Evolutionary conservation across 202 grass and related monocot species (phyloP).

Genomic region (Digitaria exilis): DNA sequence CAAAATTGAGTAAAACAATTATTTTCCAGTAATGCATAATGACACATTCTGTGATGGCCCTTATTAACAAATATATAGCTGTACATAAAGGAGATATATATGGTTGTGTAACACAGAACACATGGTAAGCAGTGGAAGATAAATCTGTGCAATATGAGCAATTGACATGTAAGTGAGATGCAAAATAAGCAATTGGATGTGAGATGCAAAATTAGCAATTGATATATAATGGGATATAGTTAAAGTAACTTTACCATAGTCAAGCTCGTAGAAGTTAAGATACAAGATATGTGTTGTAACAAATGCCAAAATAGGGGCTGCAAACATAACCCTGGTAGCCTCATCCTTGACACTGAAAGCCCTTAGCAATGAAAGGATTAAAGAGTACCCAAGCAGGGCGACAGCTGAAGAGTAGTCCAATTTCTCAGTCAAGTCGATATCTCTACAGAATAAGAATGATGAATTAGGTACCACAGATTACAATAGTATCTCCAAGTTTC

Average conservation of each 20-base stretch:
- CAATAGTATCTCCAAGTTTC: background rate
- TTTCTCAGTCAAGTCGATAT: conserved; percentile 89
- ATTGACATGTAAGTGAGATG: too few species aligned
- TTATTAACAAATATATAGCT: background rate
- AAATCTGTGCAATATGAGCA: too few species aligned
- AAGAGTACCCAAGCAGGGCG: conserved; percentile 76
- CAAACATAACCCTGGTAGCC: conserved; percentile 92
- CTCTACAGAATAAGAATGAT: conserved; percentile 53
- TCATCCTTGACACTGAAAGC: conserved; percentile 84
- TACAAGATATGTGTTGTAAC: conserved; percentile 94
- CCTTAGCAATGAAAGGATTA: conserved; percentile 80
- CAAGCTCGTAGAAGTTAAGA: conserved; percentile 89
- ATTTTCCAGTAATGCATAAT: too few species aligned
- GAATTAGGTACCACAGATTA: background rate
- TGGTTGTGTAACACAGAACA: background rate
- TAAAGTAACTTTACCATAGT: conserved; percentile 74
- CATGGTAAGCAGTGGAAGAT: too few species aligned
- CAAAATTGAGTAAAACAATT: too few species aligned
- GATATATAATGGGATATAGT: too few species aligned
- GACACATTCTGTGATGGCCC: background rate
- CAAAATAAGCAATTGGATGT: too few species aligned
- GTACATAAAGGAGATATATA: background rate
- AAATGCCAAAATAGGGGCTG: conserved; percentile 90
- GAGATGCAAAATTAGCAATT: too few species aligned
- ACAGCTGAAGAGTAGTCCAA: conserved; percentile 90